phyloP scores from a whole-genome alignment of 139 green algal genomes.

The Auxenochlorella pyrenoidosa region DNA sequence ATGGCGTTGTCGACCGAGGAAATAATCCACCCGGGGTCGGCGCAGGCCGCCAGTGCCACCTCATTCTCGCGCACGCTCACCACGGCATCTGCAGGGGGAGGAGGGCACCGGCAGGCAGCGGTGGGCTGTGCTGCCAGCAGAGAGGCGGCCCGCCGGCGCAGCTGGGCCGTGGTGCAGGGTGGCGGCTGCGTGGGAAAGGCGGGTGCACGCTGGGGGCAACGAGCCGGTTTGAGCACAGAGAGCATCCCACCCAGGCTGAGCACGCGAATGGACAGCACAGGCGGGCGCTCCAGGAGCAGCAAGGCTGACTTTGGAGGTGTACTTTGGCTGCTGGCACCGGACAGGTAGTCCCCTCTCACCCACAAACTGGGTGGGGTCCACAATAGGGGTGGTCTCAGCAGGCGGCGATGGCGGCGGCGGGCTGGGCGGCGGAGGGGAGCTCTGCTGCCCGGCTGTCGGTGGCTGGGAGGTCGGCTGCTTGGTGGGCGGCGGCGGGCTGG shows the following conservation, averaged over 20 bases:
- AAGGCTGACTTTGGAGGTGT: no score
- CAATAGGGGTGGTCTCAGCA: neutral
- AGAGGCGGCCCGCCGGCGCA: neutral
- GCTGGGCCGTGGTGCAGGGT: neutral
- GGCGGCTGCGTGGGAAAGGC: neutral
- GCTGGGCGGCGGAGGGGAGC: neutral
- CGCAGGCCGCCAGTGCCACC: constrained; percentile 15
- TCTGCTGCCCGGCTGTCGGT: neutral
- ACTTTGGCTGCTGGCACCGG: no score
- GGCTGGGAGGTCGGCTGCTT: neutral
- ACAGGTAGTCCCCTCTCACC: no score
- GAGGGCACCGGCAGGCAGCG: neutral
- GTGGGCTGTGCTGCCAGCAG: neutral
- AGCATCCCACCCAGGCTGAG: no score
- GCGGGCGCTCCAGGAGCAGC: no score
- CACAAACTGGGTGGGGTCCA: neutral
- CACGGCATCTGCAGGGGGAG: neutral
- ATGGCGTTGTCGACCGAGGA: constrained; percentile 8
- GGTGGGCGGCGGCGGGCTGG: neutral
- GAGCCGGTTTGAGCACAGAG: neutral
- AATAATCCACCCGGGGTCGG: constrained; percentile 2
- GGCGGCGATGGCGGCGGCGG: neutral
- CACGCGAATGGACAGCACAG: no score
- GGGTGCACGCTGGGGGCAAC: neutral
- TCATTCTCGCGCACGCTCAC: constrained; percentile 14